A percentile compares a stretch with the other conserved stretches of the same genome.
Evolutionary conservation across 495 filamentous ascomycete genomes (phyloP).

Genomic region (Zalerion maritima): DNA sequence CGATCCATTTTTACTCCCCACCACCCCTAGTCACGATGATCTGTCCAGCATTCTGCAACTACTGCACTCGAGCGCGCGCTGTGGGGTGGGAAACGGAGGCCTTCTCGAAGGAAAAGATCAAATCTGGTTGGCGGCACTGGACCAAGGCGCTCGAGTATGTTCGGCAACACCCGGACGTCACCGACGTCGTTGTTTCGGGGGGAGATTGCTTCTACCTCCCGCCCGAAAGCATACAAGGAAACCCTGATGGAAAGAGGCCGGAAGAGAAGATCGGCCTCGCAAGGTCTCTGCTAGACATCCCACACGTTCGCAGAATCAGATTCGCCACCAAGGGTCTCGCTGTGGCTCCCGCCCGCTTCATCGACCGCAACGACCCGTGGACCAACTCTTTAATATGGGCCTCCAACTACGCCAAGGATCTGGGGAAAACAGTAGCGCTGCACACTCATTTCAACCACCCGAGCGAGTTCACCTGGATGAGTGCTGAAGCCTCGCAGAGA

Average conservation of each 20-base stretch:
- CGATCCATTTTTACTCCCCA: too few species aligned
- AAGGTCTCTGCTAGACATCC: slow-evolving; percentile 20
- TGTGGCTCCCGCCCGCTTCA: slow-evolving; percentile 33
- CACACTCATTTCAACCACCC: slow-evolving; percentile 52
- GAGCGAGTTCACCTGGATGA: slow-evolving; percentile 46
- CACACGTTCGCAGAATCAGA: slow-evolving; percentile 34
- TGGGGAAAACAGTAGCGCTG: slow-evolving; percentile 41
- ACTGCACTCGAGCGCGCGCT: slow-evolving; percentile 43
- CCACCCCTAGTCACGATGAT: slow-evolving; percentile 27
- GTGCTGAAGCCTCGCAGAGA: slow-evolving; percentile 29
- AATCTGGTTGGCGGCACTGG: slow-evolving; percentile 26
- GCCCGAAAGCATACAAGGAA: slow-evolving; percentile 16
- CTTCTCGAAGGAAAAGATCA: slow-evolving; percentile 32
- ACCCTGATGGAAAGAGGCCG: slow-evolving; percentile 15
- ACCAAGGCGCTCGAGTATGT: slow-evolving; percentile 36
- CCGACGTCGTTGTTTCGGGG: slow-evolving; percentile 43
- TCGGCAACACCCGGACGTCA: slow-evolving; percentile 25
- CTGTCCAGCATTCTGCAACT: slow-evolving; percentile 44
- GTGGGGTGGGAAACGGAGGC: slow-evolving; percentile 36
- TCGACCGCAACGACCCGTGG: slow-evolving; percentile 39
- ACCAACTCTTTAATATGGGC: slow-evolving; percentile 31
- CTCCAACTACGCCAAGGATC: slow-evolving; percentile 26
- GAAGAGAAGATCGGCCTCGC: not conserved
- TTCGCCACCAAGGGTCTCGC: slow-evolving; percentile 43
- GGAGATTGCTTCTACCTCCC: slow-evolving; percentile 40